Percentiles rank a stretch among this genome's conserved stretches.
Conservation (phyloP, 257 asterid species). For the Primulina huaijiensis region DNA sequence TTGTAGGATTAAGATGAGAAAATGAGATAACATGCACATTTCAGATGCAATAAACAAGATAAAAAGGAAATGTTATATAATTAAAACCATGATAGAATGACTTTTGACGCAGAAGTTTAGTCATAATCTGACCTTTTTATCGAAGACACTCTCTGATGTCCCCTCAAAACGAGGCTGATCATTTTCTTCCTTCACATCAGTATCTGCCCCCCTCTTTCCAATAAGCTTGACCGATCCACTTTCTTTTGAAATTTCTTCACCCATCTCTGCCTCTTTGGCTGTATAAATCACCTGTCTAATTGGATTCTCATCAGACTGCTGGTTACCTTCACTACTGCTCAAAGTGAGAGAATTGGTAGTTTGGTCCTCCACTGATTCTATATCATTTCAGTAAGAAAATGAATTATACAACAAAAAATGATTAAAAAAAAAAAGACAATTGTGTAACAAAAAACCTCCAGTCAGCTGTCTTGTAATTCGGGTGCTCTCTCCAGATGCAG, state of each 20-base stretch:
- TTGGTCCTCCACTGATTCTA: conserved; percentile 36
- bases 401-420: background rate
- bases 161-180: conserved; percentile 24
- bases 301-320: conserved; percentile 41
- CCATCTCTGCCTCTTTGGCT: conserved; percentile 29
- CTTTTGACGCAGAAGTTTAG: conserved; percentile 1
- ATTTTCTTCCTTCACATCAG: conserved; percentile 25
- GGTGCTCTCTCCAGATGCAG: conserved; percentile 33
- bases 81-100: background rate
- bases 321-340: conserved; percentile 22
- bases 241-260: conserved; percentile 26
- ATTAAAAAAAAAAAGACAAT: background rate
- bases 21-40: background rate
- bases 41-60: conserved; percentile 11
- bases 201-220: conserved; percentile 23
- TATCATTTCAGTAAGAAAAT: conserved; percentile 2
- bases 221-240: conserved; percentile 27
- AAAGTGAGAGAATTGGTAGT: conserved; percentile 24
- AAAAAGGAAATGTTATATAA: background rate
- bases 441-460: conserved; percentile 51
- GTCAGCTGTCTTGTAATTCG: conserved; percentile 69
- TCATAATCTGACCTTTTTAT: conserved; percentile 34
- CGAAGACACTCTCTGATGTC: conserved; percentile 25
- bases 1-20: background rate
- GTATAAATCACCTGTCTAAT: conserved; percentile 47